phyloP scores from a whole-genome alignment of 1,139 yeast species.

The Suhomyces anneliseae region DNA sequence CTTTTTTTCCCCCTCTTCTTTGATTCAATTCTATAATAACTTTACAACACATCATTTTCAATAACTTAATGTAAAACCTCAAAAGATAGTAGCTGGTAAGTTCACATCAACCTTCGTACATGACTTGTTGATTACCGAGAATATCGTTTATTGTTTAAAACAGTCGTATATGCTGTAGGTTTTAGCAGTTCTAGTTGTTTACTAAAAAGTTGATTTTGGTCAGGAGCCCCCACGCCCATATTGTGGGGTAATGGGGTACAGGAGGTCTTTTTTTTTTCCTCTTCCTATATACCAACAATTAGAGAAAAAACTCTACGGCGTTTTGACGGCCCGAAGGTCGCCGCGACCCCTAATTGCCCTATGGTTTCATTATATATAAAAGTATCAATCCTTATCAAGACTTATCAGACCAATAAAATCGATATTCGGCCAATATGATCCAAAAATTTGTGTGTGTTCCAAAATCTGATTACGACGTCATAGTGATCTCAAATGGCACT shows the following conservation, averaged over 20 bases:
- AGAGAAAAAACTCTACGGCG: slow-evolving; percentile 3
- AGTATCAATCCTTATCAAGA: slow-evolving; percentile 6
- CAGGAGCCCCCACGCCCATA: neutral
- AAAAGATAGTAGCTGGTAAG: no score
- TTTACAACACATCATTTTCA: no score
- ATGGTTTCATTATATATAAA: slow-evolving; percentile 8
- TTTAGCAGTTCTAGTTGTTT: no score
- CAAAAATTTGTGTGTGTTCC: slow-evolving; percentile 40
- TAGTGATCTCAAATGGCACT: slow-evolving; percentile 38
- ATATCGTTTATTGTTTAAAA: neutral
- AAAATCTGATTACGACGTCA: slow-evolving; percentile 33
- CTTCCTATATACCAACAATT: neutral
- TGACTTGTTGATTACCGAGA: no score
- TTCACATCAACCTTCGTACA: no score
- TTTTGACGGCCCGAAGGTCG: slow-evolving; percentile 7
- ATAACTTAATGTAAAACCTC: no score
- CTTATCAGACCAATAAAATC: slow-evolving; percentile 20
- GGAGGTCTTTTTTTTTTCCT: neutral
- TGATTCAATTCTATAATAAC: neutral
- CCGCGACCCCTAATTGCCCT: slow-evolving; percentile 6
- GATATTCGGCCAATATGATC: slow-evolving; percentile 24
- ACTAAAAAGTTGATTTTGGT: neutral
- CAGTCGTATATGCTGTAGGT: no score
- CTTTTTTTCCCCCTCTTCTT: neutral
- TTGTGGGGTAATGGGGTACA: neutral